Evolutionary conservation across 805 yeast genomes (phyloP).

Genomic region (Candida maltosa): DNA sequence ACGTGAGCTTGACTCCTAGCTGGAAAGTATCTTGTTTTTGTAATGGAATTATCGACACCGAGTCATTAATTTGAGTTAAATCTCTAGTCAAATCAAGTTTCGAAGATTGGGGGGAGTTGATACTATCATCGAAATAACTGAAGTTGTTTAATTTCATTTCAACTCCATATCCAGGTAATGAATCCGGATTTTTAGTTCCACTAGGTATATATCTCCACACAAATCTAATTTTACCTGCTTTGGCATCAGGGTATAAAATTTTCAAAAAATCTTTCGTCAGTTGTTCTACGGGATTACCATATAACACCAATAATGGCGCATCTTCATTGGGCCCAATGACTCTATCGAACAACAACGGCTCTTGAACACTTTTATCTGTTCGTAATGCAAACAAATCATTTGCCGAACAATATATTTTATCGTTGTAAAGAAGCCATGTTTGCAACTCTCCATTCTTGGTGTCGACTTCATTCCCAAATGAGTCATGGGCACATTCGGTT

Average conservation of each 20-base stretch:
- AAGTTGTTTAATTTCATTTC: constrained; percentile 62
- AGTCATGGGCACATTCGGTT: constrained; percentile 23
- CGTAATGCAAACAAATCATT: constrained; percentile 80
- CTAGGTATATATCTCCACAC: constrained; percentile 69
- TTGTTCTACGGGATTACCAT: constrained; percentile 57
- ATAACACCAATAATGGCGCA: constrained; percentile 58
- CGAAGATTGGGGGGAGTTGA: constrained; percentile 11
- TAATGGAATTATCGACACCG: constrained; percentile 24
- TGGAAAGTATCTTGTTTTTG: constrained; percentile 26
- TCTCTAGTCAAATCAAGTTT: constrained; percentile 16
- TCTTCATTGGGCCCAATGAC: constrained; percentile 51
- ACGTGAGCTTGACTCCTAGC: constrained; percentile 40
- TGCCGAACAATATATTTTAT: constrained; percentile 56
- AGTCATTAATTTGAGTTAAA: constrained; percentile 10
- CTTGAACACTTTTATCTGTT: constrained; percentile 34
- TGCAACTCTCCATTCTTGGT: constrained; percentile 17
- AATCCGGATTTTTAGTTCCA: constrained; percentile 17
- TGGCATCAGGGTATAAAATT: constrained; percentile 57
- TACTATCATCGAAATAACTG: constrained; percentile 65
- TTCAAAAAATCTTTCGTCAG: constrained; percentile 56
- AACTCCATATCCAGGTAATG: constrained; percentile 62
- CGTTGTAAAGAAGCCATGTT: constrained; percentile 55
- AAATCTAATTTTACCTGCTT: constrained; percentile 64
- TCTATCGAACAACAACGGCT: constrained; percentile 53
- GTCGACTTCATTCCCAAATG: constrained; percentile 25